Evolutionary conservation across 306 rosid species (phyloP), one percentile per base, ranked within the genome.

Genomic region (Begonia fuchsioides): DNA sequence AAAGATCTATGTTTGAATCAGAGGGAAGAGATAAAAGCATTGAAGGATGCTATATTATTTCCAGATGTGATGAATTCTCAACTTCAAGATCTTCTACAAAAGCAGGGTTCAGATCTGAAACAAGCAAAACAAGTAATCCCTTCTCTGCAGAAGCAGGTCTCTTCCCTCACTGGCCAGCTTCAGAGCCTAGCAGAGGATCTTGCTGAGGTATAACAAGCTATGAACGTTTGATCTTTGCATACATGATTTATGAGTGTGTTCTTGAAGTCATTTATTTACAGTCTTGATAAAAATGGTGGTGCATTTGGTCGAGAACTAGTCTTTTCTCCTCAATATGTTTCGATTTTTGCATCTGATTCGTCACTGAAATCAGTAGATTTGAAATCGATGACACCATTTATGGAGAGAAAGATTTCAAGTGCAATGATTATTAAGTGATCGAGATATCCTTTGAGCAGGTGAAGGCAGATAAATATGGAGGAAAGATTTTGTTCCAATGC

Each of bases 81-180:
- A 72, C 94, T 81, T 65, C 92, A 90, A 56, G 76, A 68, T 47
- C 64, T 90, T 43, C 10, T 85, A 17, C 87, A 77, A 71, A 77
- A 81, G 74, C 95, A 90, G 72, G 80, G 86, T 12, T 70, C 93
- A 26, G 98, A 92, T 71, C 59, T 90, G 68, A 92, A 65, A 63
- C 87, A 82, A 68, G 86, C 96, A 7, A 92, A 92, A 53, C 83
- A 65, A 51, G 75, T 85, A n/a, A 92, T 92, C 61, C 98, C 98
- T 10, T 66, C 88, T 49, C 87, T 90, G 11, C 96, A 90, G 26
- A 72, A 59, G 58, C 98, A 90, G 69, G 95, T 90, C 63, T 66
- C 94, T 63, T 81, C 96, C 57, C 98, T 90, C 61, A 90, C 98
- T 10, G 98, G 96, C 52, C 98, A 90, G 69, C 95, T 90, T 61